phyloP scores from a whole-genome alignment of 805 yeast species.

The Lipomyces yamanashiensis region DNA sequence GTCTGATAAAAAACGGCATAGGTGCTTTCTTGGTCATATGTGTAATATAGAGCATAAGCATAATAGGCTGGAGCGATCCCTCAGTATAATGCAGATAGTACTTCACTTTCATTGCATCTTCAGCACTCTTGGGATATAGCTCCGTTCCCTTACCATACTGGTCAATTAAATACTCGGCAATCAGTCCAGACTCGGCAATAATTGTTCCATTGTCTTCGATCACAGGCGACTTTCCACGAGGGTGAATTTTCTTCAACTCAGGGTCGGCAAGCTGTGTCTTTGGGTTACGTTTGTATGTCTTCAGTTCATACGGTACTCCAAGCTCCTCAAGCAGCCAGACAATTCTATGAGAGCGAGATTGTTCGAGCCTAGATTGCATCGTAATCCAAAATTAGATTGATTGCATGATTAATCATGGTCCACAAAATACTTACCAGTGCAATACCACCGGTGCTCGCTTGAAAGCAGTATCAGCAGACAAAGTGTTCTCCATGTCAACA shows the following conservation, averaged over 20 bases:
- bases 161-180: conserved; percentile 56
- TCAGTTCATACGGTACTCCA: conserved; percentile 58
- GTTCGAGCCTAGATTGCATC: conserved; percentile 48
- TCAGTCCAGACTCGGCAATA: conserved; percentile 65
- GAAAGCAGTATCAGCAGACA: neutral
- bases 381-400: neutral
- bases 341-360: conserved; percentile 65
- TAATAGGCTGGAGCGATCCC: conserved; percentile 60
- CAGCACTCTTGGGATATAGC: conserved; percentile 39
- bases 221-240: conserved; percentile 68
- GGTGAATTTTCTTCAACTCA: conserved; percentile 58
- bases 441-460: neutral
- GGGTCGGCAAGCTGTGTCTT: conserved; percentile 55
- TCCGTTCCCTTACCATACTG: conserved; percentile 52
- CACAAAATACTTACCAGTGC: neutral
- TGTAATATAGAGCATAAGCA: conserved; percentile 46
- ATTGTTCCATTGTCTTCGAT: conserved; percentile 52
- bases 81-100: conserved; percentile 65
- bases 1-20: conserved; percentile 54
- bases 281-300: conserved; percentile 57
- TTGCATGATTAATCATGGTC: neutral
- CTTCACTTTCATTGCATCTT: conserved; percentile 52
- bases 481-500: neutral
- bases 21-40: neutral
- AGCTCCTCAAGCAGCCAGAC: conserved; percentile 70